Evolutionary conservation across 441 rosid genomes (phyloP).

Genomic region (Adansonia gregorii): DNA sequence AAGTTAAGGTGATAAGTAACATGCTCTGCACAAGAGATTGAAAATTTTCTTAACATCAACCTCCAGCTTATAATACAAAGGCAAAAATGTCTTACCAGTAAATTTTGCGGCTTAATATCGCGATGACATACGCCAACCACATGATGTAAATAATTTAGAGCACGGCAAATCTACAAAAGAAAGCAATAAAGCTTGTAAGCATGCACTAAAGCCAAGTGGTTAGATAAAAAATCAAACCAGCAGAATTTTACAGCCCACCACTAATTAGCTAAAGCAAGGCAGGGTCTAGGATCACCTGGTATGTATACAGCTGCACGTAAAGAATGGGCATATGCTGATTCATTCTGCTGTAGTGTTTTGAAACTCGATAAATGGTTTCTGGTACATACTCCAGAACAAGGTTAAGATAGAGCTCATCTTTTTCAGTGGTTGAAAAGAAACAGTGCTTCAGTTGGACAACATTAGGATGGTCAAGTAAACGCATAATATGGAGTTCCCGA

Average conservation of each 20-base stretch:
- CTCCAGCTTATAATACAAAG: not conserved
- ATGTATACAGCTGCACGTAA: conserved; percentile 69
- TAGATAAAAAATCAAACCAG: not conserved
- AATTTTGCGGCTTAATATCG: conserved; percentile 88
- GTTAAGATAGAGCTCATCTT: conserved; percentile 75
- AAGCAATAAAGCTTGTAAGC: conserved; percentile 23
- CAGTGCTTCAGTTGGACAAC: conserved; percentile 74
- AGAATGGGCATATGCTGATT: conserved; percentile 68
- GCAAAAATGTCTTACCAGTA: conserved; percentile 54
- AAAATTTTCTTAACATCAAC: not conserved
- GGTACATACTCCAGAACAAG: conserved; percentile 81
- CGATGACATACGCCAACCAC: conserved; percentile 84
- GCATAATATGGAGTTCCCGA: conserved; percentile 83
- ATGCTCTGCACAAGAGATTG: not conserved
- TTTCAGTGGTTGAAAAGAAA: conserved; percentile 77
- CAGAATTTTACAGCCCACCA: conserved; percentile 20
- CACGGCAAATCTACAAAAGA: conserved; percentile 72
- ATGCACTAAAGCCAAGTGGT: conserved; percentile 3
- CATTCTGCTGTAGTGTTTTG: conserved; percentile 67
- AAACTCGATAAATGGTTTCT: conserved; percentile 74
- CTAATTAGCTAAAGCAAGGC: conserved; percentile 19
- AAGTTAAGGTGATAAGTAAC: not conserved
- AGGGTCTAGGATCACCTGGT: conserved; percentile 57
- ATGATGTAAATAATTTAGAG: conserved; percentile 69
- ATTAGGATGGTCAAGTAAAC: conserved; percentile 72